phyloP scores from a whole-genome alignment of 1,139 yeast species.

The Blastobotrys persicus region DNA sequence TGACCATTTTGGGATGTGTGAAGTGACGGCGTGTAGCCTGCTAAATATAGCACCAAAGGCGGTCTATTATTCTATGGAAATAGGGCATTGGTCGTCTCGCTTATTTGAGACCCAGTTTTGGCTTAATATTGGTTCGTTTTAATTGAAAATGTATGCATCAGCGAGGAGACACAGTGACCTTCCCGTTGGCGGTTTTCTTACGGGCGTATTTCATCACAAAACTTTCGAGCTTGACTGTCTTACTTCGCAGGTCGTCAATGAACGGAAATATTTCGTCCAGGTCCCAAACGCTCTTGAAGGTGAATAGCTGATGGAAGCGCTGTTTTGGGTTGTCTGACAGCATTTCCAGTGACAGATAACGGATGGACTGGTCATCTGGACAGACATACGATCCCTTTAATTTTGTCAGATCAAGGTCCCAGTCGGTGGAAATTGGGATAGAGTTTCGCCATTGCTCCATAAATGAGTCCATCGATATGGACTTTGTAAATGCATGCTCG shows the following conservation, averaged over 20 bases:
- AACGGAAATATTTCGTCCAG: conserved; percentile 71
- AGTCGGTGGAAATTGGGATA: conserved; percentile 37
- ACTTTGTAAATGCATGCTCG: conserved; percentile 35
- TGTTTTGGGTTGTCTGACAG: conserved; percentile 52
- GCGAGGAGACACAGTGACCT: conserved; percentile 38
- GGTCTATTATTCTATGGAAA: background rate
- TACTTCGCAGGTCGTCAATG: conserved; percentile 50
- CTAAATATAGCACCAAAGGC: background rate
- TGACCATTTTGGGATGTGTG: no score
- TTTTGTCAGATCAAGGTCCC: conserved; percentile 51
- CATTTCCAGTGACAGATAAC: conserved; percentile 48
- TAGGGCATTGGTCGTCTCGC: no score
- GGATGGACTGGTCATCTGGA: conserved; percentile 47
- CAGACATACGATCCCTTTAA: conserved; percentile 56
- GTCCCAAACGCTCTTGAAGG: conserved; percentile 64
- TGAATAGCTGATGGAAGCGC: conserved; percentile 63
- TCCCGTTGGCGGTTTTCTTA: conserved; percentile 57
- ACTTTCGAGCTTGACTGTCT: conserved; percentile 61
- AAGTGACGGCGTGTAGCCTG: no score
- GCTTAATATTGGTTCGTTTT: background rate
- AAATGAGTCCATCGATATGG: conserved; percentile 24
- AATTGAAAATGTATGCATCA: background rate
- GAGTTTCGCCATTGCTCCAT: conserved; percentile 26
- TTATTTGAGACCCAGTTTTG: no score
- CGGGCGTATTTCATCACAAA: conserved; percentile 75